A percentile compares a stretch with the other conserved stretches of the same genome.
Conservation (phyloP, 306 rosid genomes). For the Benincasa hispida region DNA sequence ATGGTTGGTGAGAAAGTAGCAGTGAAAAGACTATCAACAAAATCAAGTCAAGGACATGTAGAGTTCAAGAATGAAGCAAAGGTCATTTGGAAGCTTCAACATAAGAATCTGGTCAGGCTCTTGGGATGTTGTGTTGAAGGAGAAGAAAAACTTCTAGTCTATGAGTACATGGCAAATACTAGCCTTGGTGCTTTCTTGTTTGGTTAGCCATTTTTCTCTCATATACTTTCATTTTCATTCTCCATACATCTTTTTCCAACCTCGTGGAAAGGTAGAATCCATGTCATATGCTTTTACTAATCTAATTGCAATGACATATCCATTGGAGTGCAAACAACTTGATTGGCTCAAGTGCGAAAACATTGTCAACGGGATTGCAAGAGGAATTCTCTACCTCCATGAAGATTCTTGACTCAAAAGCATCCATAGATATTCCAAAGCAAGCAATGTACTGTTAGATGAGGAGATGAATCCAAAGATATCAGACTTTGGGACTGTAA, state of each 20-base stretch:
- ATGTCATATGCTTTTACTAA: background rate
- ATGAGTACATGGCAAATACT: conserved; percentile 37
- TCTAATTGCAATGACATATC: conserved; percentile 11
- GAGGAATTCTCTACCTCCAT: conserved; percentile 30
- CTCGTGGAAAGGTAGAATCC: background rate
- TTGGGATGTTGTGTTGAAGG: conserved; percentile 38
- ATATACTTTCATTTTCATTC: background rate
- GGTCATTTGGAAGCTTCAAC: conserved; percentile 38
- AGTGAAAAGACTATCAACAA: conserved; percentile 29
- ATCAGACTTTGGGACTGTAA: conserved; percentile 30
- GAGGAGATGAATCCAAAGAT: conserved; percentile 12
- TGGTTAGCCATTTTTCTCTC: conserved; percentile 22
- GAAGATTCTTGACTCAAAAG: conserved; percentile 16
- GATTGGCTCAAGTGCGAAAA: conserved; percentile 28
- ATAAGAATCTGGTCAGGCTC: conserved; percentile 35
- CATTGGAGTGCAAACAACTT: conserved; percentile 8
- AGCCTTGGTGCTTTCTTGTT: conserved; percentile 40
- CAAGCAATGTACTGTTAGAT: conserved; percentile 17
- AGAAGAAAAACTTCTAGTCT: conserved; percentile 31
- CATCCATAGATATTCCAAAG: background rate
- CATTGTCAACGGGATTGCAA: conserved; percentile 20
- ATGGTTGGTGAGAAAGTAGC: conserved; percentile 19
- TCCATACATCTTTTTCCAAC: background rate
- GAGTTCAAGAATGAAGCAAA: conserved; percentile 44
- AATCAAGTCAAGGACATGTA: conserved; percentile 29